A percentile compares a stretch with the other conserved stretches of the same genome.
Conservation (phyloP, 2,329 filamentous ascomycete genomes). For the Nemania serpens region DNA sequence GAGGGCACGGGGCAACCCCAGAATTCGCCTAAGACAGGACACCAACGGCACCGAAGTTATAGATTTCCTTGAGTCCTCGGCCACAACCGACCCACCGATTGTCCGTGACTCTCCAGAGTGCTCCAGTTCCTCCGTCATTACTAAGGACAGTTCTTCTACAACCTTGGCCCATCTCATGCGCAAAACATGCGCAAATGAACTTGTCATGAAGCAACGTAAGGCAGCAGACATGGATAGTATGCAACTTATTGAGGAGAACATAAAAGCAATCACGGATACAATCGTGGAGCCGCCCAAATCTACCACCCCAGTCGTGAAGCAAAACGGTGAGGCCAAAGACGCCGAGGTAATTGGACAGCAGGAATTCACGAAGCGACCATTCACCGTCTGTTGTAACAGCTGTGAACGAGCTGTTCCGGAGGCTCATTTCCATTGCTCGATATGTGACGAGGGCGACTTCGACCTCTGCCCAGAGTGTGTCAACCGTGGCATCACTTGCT, state of each 20-base stretch:
- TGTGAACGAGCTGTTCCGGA: constrained; percentile 80
- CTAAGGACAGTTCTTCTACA: constrained; percentile 16
- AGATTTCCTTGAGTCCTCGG: constrained; percentile 33
- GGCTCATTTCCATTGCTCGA: constrained; percentile 91
- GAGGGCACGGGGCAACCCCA: constrained; percentile 37
- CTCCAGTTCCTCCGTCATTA: constrained; percentile 21
- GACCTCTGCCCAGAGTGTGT: constrained; percentile 88
- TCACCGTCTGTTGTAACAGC: constrained; percentile 92
- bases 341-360: not conserved
- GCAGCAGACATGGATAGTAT: no score
- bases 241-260: not conserved
- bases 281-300: not conserved
- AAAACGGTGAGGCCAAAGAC: constrained; percentile 11
- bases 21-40: constrained; percentile 36
- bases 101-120: constrained; percentile 23
- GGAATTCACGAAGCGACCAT: constrained; percentile 48
- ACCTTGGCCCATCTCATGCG: constrained; percentile 21
- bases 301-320: not conserved
- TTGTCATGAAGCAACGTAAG: not conserved
- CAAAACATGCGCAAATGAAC: constrained; percentile 17
- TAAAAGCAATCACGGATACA: not conserved
- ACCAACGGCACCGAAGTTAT: constrained; percentile 35
- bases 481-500: constrained; percentile 74
- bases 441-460: constrained; percentile 91
- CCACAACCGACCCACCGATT: constrained; percentile 21